Percentiles rank a stretch among this genome's conserved stretches.
Evolutionary conservation across 225 moss, liverwort and hornwort species (phyloP).

Genomic region (Sphagnum tenellum): DNA sequence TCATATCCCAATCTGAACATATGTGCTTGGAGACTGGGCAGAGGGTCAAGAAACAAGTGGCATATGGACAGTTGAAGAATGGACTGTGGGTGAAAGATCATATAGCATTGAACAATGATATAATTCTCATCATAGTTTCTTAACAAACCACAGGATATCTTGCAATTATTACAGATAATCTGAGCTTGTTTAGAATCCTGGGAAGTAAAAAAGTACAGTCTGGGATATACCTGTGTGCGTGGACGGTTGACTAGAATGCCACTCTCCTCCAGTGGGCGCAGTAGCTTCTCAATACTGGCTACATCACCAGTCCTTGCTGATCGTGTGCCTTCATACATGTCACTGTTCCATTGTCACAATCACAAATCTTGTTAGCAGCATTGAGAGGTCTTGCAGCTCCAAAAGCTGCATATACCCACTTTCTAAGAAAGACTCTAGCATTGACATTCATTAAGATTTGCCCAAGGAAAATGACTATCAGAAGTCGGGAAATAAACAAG

Average conservation of each 20-base stretch:
- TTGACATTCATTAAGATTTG: neutral
- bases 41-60: too few species aligned
- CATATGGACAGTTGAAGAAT: too few species aligned
- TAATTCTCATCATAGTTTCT: neutral
- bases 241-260: slow-evolving; percentile 74
- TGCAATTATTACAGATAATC: neutral
- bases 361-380: neutral
- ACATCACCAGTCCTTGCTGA: slow-evolving; percentile 56
- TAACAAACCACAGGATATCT: neutral
- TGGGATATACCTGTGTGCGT: slow-evolving; percentile 50
- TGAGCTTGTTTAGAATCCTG: too few species aligned
- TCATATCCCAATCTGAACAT: neutral
- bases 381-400: too few species aligned
- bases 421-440: neutral
- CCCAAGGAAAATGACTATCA: neutral
- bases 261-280: slow-evolving; percentile 67
- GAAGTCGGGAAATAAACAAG: slow-evolving; percentile 5
- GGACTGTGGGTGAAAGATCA: too few species aligned
- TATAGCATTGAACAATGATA: neutral
- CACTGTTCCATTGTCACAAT: slow-evolving; percentile 27
- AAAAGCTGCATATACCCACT: too few species aligned
- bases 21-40: neutral
- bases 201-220: neutral
- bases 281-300: slow-evolving; percentile 48
- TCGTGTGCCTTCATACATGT: slow-evolving; percentile 84